phyloP scores from a whole-genome alignment of 495 filamentous ascomycete species.

The Penicillium antarcticum region DNA sequence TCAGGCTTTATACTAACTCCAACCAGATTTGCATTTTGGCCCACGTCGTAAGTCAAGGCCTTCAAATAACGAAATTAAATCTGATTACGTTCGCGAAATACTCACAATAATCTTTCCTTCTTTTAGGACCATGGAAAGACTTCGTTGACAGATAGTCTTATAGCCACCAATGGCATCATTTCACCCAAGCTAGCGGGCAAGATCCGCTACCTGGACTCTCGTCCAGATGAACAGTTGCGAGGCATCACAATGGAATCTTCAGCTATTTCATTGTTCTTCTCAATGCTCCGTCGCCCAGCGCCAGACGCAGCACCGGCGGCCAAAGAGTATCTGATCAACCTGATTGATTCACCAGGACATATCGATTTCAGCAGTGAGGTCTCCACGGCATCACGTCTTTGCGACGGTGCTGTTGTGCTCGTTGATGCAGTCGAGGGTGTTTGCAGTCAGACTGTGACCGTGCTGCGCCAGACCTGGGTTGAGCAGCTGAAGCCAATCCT shows the following conservation, averaged over 20 bases:
- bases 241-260: conserved; percentile 99
- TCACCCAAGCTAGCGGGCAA: conserved; percentile 96
- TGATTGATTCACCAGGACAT: conserved; percentile 97
- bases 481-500: conserved; percentile 93
- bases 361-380: conserved; percentile 99
- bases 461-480: conserved; percentile 91
- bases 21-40: conserved; percentile 92
- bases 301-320: conserved; percentile 66
- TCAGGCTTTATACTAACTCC: conserved; percentile 26
- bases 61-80: neutral
- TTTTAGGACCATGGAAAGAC: conserved; percentile 91
- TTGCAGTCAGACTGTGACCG: conserved; percentile 96
- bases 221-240: conserved; percentile 93
- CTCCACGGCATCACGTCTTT: conserved; percentile 89
- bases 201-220: conserved; percentile 95
- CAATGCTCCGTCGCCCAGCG: conserved; percentile 69
- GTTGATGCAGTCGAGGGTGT: conserved; percentile 99
- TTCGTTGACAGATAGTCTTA: conserved; percentile 91
- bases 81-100: neutral
- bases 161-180: conserved; percentile 99
- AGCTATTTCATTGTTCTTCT: conserved; percentile 95
- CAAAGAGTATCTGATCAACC: conserved; percentile 92
- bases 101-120: conserved; percentile 1
- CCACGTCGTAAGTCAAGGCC: conserved; percentile 70
- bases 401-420: conserved; percentile 90